Conservation (phyloP, 352 stramenopile species). For the Phytopythium helicoides region DNA sequence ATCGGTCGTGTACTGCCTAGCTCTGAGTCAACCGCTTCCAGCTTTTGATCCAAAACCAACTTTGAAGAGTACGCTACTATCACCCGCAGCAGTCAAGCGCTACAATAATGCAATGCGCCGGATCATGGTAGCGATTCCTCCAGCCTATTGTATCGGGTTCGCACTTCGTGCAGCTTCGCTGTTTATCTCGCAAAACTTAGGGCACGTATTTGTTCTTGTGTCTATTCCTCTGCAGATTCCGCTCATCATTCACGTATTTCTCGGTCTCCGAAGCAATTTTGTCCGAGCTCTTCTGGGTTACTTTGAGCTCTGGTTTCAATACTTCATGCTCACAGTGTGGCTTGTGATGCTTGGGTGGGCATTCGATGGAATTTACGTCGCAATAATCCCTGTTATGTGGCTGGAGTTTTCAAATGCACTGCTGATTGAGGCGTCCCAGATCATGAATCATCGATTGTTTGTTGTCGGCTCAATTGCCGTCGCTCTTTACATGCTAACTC, state of each 20-base stretch:
- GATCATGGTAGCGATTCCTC: not conserved
- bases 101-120: conserved; percentile 1
- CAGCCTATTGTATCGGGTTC: conserved; percentile 3
- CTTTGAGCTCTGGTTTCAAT: conserved; percentile 4
- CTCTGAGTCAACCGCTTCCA: not conserved
- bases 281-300: conserved; percentile 1
- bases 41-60: not conserved
- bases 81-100: not conserved
- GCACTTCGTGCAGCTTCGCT: not conserved
- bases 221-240: conserved; percentile 1
- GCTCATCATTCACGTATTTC: not conserved
- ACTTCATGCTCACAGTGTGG: not conserved
- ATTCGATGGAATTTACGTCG: not conserved
- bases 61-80: not conserved
- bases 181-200: not conserved
- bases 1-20: not conserved
- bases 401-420: conserved; percentile 4
- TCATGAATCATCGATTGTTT: not conserved
- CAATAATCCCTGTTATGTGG: conserved; percentile 1
- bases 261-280: conserved; percentile 1
- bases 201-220: not conserved
- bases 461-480: not conserved
- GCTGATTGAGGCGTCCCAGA: not conserved
- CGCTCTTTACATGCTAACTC: not conserved
- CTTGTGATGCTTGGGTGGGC: not conserved